Conservation (phyloP, 2,329 filamentous ascomycete genomes). For the Ophiostoma australiae region DNA sequence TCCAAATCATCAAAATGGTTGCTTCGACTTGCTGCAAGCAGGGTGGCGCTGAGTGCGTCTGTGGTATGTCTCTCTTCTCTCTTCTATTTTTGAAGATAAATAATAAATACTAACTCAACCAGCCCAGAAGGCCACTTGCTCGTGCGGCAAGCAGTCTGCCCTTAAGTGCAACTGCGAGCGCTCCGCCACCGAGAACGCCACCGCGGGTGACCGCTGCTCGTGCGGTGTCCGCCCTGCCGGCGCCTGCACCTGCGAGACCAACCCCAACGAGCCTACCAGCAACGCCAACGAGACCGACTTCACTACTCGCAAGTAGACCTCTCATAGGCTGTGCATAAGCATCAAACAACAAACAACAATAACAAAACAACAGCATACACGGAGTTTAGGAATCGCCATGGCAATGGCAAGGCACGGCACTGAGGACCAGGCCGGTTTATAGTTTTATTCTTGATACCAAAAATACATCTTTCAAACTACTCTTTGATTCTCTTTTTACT, state of each 20-base stretch:
- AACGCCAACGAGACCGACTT: constrained; percentile 74
- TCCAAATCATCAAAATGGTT: constrained; percentile 23
- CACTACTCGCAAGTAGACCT: constrained; percentile 58
- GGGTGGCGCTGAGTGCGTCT: constrained; percentile 49
- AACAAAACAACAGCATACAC: neutral
- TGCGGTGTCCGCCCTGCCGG: constrained; percentile 77
- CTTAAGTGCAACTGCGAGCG: constrained; percentile 83
- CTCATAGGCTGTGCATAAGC: no score
- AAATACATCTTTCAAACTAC: neutral
- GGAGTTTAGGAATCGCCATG: constrained; percentile 2
- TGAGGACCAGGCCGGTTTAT: constrained; percentile 1
- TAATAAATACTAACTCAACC: constrained; percentile 20
- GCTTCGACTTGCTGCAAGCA: constrained; percentile 54
- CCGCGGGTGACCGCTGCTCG: constrained; percentile 70
- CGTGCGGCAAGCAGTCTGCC: constrained; percentile 82
- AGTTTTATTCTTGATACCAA: neutral
- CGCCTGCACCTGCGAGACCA: constrained; percentile 78
- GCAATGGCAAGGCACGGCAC: neutral
- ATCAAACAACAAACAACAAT: neutral
- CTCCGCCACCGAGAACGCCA: constrained; percentile 66
- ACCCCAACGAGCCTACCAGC: constrained; percentile 56
- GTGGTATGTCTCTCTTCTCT: constrained; percentile 44
- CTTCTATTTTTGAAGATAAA: no score
- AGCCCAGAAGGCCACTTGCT: constrained; percentile 69
- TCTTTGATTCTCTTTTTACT: neutral